These are phyloP conservation scores for Lotus japonicus DNA, from an alignment of 306 rosid species.

Conservation along the genomic window DNA sequence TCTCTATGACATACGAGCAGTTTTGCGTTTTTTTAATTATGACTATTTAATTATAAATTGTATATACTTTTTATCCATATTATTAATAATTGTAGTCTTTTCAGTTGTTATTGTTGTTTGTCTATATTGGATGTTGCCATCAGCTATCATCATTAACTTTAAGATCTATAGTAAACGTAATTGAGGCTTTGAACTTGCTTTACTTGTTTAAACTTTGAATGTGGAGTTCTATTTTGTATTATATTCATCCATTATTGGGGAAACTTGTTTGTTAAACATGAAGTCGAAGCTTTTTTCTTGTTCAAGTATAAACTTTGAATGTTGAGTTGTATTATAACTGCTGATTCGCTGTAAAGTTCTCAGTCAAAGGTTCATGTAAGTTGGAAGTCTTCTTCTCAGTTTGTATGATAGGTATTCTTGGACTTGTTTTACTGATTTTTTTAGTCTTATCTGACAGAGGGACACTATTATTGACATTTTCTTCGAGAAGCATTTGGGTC, in stretches of 20 bases:
- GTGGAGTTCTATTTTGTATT: constrained; percentile 14
- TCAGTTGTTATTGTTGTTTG: neutral
- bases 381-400: constrained; percentile 20
- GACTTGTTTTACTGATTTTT: constrained; percentile 23
- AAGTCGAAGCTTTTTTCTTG: constrained; percentile 7
- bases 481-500: constrained; percentile 87
- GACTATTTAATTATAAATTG: neutral
- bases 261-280: constrained; percentile 27
- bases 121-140: neutral
- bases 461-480: constrained; percentile 77
- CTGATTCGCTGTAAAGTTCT: constrained; percentile 44
- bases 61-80: neutral
- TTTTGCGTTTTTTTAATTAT: neutral
- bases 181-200: constrained; percentile 16
- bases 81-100: neutral
- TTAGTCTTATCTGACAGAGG: constrained; percentile 54
- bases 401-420: constrained; percentile 9
- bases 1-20: neutral
- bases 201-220: constrained; percentile 29
- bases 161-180: constrained; percentile 7
- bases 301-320: constrained; percentile 41
- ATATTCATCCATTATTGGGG: constrained; percentile 10
- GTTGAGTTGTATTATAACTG: constrained; percentile 48
- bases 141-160: neutral
- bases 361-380: constrained; percentile 45